A percentile compares a stretch with the other conserved stretches of the same genome.
phyloP scores from a whole-genome alignment of 257 asterid species.

The Lantana camara region DNA sequence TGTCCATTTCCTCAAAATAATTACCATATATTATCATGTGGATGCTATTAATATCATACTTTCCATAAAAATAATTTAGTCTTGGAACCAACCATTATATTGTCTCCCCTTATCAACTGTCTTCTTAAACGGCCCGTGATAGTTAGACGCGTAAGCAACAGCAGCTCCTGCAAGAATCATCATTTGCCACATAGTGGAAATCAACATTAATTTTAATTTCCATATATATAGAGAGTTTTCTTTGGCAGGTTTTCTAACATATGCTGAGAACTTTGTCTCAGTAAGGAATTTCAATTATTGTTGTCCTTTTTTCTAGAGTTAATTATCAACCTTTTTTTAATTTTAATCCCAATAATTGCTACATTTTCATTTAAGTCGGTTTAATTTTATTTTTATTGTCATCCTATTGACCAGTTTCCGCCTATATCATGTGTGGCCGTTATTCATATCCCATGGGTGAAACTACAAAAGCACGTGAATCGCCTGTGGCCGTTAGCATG shows the following conservation, averaged over 20 bases:
- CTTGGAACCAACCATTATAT: not conserved
- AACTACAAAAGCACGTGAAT: too few species aligned
- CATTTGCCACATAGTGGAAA: not conserved
- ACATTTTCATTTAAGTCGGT: too few species aligned
- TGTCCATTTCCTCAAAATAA: constrained; percentile 5
- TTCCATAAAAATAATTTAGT: not conserved
- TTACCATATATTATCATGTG: not conserved
- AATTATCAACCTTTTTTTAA: too few species aligned
- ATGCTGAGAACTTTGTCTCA: too few species aligned
- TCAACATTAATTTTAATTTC: not conserved
- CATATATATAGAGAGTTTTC: not conserved
- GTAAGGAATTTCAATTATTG: too few species aligned
- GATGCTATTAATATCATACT: not conserved
- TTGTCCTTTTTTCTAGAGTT: too few species aligned
- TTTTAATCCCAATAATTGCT: too few species aligned
- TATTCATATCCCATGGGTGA: too few species aligned
- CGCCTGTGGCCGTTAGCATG: too few species aligned
- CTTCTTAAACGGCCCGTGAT: not conserved
- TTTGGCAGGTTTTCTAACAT: not conserved
- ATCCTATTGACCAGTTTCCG: too few species aligned
- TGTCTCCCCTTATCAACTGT: constrained; percentile 4
- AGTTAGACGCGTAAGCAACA: not conserved
- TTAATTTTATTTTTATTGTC: too few species aligned
- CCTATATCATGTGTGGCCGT: too few species aligned
- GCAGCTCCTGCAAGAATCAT: not conserved